phyloP scores from a whole-genome alignment of 208 protist genomes.

The Wallacemonas sp. region DNA sequence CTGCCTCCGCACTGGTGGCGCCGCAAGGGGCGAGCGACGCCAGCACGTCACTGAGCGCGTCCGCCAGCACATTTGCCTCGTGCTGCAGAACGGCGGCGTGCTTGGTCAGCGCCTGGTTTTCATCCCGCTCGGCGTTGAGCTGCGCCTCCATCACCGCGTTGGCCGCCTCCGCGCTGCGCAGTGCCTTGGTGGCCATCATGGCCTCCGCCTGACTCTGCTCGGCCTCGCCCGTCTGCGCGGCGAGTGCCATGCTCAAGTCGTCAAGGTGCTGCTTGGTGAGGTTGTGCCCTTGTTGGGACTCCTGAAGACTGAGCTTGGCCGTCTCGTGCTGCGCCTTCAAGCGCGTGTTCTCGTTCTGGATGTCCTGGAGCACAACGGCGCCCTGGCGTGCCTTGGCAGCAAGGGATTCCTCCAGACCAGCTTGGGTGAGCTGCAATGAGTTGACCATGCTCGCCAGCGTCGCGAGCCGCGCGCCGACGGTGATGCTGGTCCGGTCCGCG shows the following conservation, averaged over 20 bases:
- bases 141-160: conserved; percentile 6
- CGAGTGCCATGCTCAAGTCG: background rate
- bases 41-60: conserved; percentile 25
- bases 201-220: background rate
- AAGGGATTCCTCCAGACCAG: conserved; percentile 48
- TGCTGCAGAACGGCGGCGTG: conserved; percentile 30
- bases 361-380: conserved; percentile 34
- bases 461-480: conserved; percentile 40
- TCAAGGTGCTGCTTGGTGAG: conserved; percentile 14
- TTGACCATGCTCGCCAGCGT: conserved; percentile 33
- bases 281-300: background rate
- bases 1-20: background rate
- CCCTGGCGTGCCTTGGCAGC: conserved; percentile 35
- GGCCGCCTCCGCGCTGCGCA: background rate
- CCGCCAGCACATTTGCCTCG: conserved; percentile 33
- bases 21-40: background rate
- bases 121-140: background rate
- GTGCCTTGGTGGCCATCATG: background rate
- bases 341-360: conserved; percentile 12
- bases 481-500: background rate
- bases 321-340: background rate
- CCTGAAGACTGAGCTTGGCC: background rate
- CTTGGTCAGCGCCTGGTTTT: background rate
- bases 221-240: background rate
- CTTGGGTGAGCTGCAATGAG: conserved; percentile 43